These are phyloP conservation scores for Paraconiothyrium sp. DNA, from an alignment of 2,329 filamentous ascomycete genomes.

Conservation along the genomic window DNA sequence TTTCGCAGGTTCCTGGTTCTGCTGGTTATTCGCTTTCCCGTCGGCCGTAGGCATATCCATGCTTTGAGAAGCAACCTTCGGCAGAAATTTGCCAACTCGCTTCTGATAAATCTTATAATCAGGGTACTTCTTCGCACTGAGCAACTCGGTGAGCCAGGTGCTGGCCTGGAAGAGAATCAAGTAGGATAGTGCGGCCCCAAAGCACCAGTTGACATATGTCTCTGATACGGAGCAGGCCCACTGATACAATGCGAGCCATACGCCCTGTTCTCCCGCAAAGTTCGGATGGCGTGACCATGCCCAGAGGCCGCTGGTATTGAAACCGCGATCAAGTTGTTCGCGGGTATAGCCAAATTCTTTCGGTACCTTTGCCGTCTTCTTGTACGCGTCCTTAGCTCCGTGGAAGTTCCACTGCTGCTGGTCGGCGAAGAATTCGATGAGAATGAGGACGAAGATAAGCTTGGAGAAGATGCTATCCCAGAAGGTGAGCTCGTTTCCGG, in stretches of 20 bases:
- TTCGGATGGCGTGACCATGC: conserved; percentile 92
- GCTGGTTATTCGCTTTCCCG: conserved; percentile 30
- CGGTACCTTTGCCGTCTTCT: conserved; percentile 75
- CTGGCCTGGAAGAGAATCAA: conserved; percentile 88
- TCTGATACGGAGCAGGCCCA: conserved; percentile 83
- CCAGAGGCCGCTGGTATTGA: conserved; percentile 85
- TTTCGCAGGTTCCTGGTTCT: conserved; percentile 21
- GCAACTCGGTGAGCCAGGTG: conserved; percentile 84
- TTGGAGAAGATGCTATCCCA: conserved; percentile 69
- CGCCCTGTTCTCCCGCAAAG: conserved; percentile 88
- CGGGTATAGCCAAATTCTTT: conserved; percentile 68
- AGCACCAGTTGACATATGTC: conserved; percentile 80
- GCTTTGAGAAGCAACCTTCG: conserved; percentile 56
- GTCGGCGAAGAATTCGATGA: conserved; percentile 83
- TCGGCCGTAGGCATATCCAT: conserved; percentile 36
- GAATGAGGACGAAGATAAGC: conserved; percentile 64
- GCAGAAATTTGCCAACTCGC: conserved; percentile 84
- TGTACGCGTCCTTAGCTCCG: conserved; percentile 79
- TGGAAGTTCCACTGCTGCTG: conserved; percentile 95
- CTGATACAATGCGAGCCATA: conserved; percentile 89
- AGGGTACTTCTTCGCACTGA: conserved; percentile 83
- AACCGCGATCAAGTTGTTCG: conserved; percentile 87
- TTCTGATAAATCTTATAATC: conserved; percentile 88
- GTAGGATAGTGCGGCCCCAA: conserved; percentile 73
- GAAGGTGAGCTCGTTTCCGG: conserved; percentile 57